Conservation (phyloP, 1,284 basidiomycete genomes). For the Cutaneotrichosporon mucoides region DNA sequence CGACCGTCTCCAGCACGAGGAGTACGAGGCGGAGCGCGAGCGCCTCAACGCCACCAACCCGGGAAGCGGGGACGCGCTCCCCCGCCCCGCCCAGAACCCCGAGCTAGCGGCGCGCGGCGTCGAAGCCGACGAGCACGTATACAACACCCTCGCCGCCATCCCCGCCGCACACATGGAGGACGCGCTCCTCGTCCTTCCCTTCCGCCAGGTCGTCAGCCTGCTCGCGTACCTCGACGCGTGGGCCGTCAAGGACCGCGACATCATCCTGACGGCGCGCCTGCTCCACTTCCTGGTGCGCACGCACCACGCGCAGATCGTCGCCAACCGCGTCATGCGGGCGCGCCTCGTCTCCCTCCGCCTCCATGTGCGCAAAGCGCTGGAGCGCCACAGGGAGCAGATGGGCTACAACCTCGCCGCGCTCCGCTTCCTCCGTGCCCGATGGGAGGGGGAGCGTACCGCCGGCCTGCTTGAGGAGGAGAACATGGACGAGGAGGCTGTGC, state of each 20-base stretch:
- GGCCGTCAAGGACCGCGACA: constrained; percentile 81
- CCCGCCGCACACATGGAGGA: constrained; percentile 82
- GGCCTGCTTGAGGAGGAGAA: constrained; percentile 76
- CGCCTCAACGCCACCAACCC: constrained; percentile 54
- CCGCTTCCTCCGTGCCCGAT: constrained; percentile 72
- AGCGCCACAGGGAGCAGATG: constrained; percentile 70
- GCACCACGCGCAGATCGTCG: constrained; percentile 91
- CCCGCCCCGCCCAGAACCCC: constrained; percentile 72
- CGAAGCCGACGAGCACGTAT: constrained; percentile 79
- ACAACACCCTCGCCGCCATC: constrained; percentile 75
- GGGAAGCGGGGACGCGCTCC: constrained; percentile 50
- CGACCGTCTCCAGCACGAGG: constrained; percentile 68
- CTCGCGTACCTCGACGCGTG: constrained; percentile 84
- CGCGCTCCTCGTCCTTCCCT: constrained; percentile 88
- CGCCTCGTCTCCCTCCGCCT: constrained; percentile 75
- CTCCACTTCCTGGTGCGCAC: constrained; percentile 91
- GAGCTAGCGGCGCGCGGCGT: constrained; percentile 70
- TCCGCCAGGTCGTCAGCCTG: constrained; percentile 80
- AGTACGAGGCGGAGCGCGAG: constrained; percentile 56
- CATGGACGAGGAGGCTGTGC: constrained; percentile 70
- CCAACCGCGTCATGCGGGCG: constrained; percentile 86
- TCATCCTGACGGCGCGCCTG: constrained; percentile 79
- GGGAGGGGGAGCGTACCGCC: constrained; percentile 69
- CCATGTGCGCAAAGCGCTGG: constrained; percentile 72
- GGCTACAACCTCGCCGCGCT: constrained; percentile 75